Percentiles rank a stretch among this genome's conserved stretches.
phyloP scores from a whole-genome alignment of 768 basidiomycete genomes.

The Hortiboletus campestris region DNA sequence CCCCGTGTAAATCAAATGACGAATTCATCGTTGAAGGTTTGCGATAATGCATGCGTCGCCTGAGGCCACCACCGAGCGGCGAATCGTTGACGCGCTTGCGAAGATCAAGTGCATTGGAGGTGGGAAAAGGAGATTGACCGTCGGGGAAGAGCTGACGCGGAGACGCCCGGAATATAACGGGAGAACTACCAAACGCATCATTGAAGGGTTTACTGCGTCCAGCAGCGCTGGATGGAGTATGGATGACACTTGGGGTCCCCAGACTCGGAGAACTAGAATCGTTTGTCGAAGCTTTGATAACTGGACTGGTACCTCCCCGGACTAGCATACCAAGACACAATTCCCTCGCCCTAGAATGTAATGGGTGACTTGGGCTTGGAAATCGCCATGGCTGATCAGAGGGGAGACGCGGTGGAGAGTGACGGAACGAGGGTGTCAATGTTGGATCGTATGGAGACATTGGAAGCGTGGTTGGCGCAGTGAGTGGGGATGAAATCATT shows the following conservation, averaged over 20 bases:
- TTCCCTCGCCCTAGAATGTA: slow-evolving; percentile 64
- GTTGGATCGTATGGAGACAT: slow-evolving; percentile 77
- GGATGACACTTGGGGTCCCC: slow-evolving; percentile 30
- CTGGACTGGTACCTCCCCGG: slow-evolving; percentile 49
- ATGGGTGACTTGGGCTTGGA: slow-evolving; percentile 74
- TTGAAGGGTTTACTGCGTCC: slow-evolving; percentile 28
- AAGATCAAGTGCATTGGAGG: slow-evolving; percentile 30
- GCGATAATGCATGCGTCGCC: slow-evolving; percentile 31
- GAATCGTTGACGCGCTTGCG: slow-evolving; percentile 45
- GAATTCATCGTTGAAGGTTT: slow-evolving; percentile 30
- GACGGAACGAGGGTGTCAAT: slow-evolving; percentile 72
- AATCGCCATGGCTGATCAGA: slow-evolving; percentile 83
- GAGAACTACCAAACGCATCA: slow-evolving; percentile 33
- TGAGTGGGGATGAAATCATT: slow-evolving; percentile 23
- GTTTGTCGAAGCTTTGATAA: slow-evolving; percentile 33
- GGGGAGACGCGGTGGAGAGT: slow-evolving; percentile 70
- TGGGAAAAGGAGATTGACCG: slow-evolving; percentile 33
- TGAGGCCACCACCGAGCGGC: slow-evolving; percentile 37
- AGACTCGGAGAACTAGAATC: slow-evolving; percentile 32
- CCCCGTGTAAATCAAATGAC: slow-evolving; percentile 22
- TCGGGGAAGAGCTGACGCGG: slow-evolving; percentile 41
- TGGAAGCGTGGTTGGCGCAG: slow-evolving; percentile 39
- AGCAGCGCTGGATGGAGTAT: slow-evolving; percentile 27
- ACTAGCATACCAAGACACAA: slow-evolving; percentile 65
- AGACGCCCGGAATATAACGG: slow-evolving; percentile 41